Evolutionary conservation across 2,329 filamentous ascomycete genomes (phyloP).

Genomic region (Exophiala mesophila): DNA sequence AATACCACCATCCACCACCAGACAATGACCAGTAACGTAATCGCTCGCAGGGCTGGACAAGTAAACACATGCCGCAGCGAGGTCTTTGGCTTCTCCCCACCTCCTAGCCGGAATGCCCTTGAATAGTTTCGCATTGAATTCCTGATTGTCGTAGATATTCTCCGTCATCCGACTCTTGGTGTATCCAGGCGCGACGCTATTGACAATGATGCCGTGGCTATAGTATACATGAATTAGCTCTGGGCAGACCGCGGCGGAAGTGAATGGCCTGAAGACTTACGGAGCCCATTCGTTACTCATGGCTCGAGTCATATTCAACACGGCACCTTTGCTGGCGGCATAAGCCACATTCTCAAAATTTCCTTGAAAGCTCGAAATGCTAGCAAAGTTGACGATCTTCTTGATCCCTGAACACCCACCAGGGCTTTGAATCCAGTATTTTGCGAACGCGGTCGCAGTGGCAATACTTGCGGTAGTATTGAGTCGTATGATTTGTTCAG

Average conservation of each 20-base stretch:
- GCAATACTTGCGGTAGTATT: constrained; percentile 6
- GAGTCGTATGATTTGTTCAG: constrained; percentile 3
- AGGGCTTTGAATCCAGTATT: neutral
- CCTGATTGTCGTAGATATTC: constrained; percentile 4
- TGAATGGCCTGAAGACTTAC: neutral
- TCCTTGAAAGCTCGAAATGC: constrained; percentile 6
- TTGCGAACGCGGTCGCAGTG: constrained; percentile 2
- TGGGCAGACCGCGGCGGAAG: neutral
- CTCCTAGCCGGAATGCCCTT: constrained; percentile 5
- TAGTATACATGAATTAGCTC: neutral
- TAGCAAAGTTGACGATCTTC: constrained; percentile 6
- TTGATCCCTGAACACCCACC: neutral
- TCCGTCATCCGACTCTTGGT: constrained; percentile 6
- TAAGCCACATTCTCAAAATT: constrained; percentile 36
- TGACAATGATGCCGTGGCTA: constrained; percentile 6
- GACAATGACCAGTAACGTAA: constrained; percentile 2
- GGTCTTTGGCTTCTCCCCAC: constrained; percentile 6
- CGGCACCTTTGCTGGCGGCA: constrained; percentile 25
- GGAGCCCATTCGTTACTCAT: constrained; percentile 5
- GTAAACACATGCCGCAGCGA: constrained; percentile 6
- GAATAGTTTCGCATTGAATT: constrained; percentile 8
- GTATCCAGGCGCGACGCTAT: constrained; percentile 5
- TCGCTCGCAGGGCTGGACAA: neutral
- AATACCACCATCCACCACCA: constrained; percentile 3
- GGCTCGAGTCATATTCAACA: constrained; percentile 3